Evolutionary conservation across 2,329 filamentous ascomycete species (phyloP), one percentile per base, ranked within the genome.

Genomic region (Arachnomyces sp.): DNA sequence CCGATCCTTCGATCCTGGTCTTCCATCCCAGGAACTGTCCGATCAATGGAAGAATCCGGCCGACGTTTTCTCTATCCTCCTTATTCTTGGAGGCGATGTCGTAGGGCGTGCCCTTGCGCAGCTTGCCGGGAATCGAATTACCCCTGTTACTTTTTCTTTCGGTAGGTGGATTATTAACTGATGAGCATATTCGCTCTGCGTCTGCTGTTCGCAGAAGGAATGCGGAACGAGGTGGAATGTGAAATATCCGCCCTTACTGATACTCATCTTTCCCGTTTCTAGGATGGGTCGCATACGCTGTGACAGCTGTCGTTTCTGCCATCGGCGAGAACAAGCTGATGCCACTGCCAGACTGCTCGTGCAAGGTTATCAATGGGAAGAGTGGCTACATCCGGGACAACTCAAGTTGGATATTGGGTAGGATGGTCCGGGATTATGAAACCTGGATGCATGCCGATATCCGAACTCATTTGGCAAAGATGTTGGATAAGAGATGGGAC

Each of bases 341-440:
- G 49, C 66, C 64, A 6, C 38, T 47, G 25, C 45, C 66, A 38
- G 60, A 69, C 47, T 52, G 41, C 34, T 4, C 42, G 50, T 47
- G 4, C 46, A 53, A 25, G 25, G 21, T 41, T n/a, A 41, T 41
- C 34, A 41, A 41, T 29, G 39, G 39, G 14, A 25, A 41, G 14
- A 62, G 48, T 12, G 61, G 66, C 1, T 63, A 65, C 42, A 49
- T 51, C 4, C 55, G 64, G 1, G 52, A 58, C 3, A 71, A 71
- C 39, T 52, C 52, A 9, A 59, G 51, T 14, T 72, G 67, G 67
- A 51, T 71, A 3, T 48, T 72, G 7, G 67, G 66, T 0, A 54
- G 68, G 0, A 52, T 72, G 1, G 44, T 70, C 5, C 53, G 67
- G 17, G 67, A 71, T 46, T 63, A 59, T 28, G 61, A 68, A 49